These are phyloP conservation scores for Coemansia erecta DNA, from an alignment of 192 early-diverging fungal species.

Conservation along the genomic window DNA sequence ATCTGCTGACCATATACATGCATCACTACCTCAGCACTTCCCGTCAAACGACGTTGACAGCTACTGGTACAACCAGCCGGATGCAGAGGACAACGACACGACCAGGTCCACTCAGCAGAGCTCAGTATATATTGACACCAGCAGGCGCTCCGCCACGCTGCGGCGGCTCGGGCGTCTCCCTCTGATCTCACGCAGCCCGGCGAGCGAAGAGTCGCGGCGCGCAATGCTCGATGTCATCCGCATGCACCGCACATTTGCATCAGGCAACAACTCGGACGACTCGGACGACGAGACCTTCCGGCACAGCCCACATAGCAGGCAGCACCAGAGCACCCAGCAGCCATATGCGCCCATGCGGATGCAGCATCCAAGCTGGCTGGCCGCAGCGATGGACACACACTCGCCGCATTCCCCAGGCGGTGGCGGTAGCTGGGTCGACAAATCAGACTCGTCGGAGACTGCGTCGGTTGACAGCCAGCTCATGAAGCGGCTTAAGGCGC, in stretches of 20 bases:
- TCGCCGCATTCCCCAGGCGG: no score
- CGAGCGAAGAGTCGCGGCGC: slow-evolving; percentile 21
- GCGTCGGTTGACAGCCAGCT: slow-evolving; percentile 3
- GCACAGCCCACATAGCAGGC: slow-evolving; percentile 1
- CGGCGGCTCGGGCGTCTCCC: slow-evolving; percentile 12
- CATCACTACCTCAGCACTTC: slow-evolving; percentile 16
- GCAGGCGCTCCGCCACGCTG: not conserved
- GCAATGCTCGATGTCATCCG: slow-evolving; percentile 38
- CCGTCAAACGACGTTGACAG: slow-evolving; percentile 52
- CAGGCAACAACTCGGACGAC: slow-evolving; percentile 20
- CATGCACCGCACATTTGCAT: slow-evolving; percentile 9
- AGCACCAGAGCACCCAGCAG: slow-evolving; percentile 2
- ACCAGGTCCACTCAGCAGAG: not conserved
- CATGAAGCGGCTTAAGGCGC: slow-evolving; percentile 9
- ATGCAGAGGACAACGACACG: not conserved
- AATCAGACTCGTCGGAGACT: slow-evolving; percentile 16
- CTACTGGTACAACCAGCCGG: slow-evolving; percentile 54
- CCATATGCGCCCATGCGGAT: slow-evolving; percentile 3
- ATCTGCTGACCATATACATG: not conserved
- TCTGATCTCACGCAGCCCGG: slow-evolving; percentile 3
- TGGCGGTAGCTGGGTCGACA: slow-evolving; percentile 9
- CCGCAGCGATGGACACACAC: slow-evolving; percentile 1
- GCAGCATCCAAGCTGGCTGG: slow-evolving; percentile 19
- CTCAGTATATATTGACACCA: not conserved
- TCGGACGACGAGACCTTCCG: slow-evolving; percentile 4